phyloP scores from a whole-genome alignment of 2,329 filamentous ascomycete species.

The Fusarium xyrophilum region DNA sequence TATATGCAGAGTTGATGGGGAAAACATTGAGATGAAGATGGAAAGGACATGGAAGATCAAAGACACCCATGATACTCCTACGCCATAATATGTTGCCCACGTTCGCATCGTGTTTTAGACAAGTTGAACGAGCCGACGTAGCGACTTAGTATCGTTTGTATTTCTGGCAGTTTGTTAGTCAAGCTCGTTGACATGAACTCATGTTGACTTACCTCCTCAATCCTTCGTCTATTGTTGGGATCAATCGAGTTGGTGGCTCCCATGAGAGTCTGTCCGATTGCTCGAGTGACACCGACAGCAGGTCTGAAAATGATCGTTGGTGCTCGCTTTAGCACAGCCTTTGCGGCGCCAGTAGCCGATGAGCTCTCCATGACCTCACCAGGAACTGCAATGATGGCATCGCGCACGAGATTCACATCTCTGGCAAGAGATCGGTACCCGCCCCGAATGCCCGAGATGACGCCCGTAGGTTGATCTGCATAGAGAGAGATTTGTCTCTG shows the following conservation, averaged over 20 bases:
- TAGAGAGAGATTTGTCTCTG: conserved; percentile 86
- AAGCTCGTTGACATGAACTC: neutral
- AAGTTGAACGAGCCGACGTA: neutral
- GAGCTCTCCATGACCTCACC: conserved; percentile 88
- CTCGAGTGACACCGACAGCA: conserved; percentile 88
- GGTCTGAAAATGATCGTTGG: conserved; percentile 94
- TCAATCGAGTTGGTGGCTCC: conserved; percentile 93
- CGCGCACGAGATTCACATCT: conserved; percentile 83
- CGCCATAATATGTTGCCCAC: conserved; percentile 17
- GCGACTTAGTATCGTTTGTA: conserved; percentile 54
- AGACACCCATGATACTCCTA: conserved; percentile 5
- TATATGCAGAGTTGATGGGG: conserved; percentile 11
- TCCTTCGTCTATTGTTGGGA: conserved; percentile 77
- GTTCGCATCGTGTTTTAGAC: conserved; percentile 3
- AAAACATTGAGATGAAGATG: conserved; percentile 10
- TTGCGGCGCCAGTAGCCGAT: conserved; percentile 80
- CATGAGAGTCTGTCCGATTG: conserved; percentile 85
- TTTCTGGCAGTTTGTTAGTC: conserved; percentile 49
- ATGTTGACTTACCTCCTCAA: conserved; percentile 81
- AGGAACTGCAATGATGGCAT: conserved; percentile 94
- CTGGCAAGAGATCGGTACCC: conserved; percentile 84
- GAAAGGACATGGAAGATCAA: conserved; percentile 4
- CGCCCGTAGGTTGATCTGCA: conserved; percentile 89
- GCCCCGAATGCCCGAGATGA: conserved; percentile 83
- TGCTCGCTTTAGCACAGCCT: conserved; percentile 78